Conservation (phyloP, 345 rosid genomes). For the Populus simonii region DNA sequence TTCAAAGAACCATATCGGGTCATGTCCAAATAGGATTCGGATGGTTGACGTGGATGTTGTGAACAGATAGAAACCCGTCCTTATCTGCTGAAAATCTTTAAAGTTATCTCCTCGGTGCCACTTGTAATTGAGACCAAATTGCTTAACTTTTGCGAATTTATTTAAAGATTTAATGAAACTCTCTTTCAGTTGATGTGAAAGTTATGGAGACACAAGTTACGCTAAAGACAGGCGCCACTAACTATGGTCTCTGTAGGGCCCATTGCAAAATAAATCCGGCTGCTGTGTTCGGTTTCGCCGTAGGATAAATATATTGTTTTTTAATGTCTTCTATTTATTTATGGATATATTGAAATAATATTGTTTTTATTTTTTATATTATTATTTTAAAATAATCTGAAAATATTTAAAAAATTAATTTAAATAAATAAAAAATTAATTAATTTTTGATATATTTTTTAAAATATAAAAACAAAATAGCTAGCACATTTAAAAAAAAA, state of each 20-base stretch:
- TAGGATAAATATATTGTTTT: no score
- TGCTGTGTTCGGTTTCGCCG: neutral
- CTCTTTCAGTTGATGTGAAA: neutral
- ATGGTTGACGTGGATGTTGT: constrained; percentile 14
- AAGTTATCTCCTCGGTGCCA: constrained; percentile 17
- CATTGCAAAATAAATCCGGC: neutral
- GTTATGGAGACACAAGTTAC: constrained; percentile 15
- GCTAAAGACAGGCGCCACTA: constrained; percentile 13
- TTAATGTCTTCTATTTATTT: no score
- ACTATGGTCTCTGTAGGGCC: neutral
- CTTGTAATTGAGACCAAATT: constrained; percentile 16
- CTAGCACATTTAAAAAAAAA: no score
- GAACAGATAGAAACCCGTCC: constrained; percentile 21
- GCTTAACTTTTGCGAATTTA: neutral
- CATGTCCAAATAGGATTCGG: neutral
- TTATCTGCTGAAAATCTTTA: constrained; percentile 24
- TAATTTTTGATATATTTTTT: no score
- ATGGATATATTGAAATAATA: no score
- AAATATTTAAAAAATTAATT: no score
- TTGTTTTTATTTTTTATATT: no score
- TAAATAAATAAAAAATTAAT: no score
- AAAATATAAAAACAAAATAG: no score
- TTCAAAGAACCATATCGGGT: constrained; percentile 2
- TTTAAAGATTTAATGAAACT: neutral
- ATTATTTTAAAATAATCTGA: no score